Conservation (phyloP, 768 basidiomycete genomes). For the Cystofilobasidium ferigula region DNA sequence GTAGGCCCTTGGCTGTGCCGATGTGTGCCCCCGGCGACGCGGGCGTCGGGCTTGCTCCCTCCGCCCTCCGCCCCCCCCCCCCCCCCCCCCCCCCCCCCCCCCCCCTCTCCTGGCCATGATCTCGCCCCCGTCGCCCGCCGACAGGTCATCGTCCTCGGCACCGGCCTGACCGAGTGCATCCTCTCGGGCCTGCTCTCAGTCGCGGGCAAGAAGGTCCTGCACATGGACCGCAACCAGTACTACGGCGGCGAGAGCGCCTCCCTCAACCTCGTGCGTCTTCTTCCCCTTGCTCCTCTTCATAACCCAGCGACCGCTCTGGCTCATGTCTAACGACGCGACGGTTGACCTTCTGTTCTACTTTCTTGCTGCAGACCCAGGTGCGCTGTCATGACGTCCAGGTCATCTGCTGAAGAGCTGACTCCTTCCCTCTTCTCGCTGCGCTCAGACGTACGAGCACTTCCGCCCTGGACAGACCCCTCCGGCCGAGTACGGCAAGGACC, state of each 20-base stretch:
- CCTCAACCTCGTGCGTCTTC: slow-evolving; percentile 54
- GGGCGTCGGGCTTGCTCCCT: background rate
- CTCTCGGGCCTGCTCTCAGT: slow-evolving; percentile 96
- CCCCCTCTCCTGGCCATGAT: background rate
- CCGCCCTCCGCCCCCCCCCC: slow-evolving; percentile 45
- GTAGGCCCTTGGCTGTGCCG: too few species aligned
- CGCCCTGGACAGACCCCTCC: slow-evolving; percentile 46
- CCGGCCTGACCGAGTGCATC: slow-evolving; percentile 96
- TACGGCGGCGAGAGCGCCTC: slow-evolving; percentile 96
- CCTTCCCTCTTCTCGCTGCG: background rate
- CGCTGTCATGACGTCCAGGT: too few species aligned
- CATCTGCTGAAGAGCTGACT: background rate
- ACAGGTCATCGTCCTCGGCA: slow-evolving; percentile 52
- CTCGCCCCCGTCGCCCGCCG: slow-evolving; percentile 44
- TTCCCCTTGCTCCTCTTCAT: background rate
- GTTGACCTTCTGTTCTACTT: background rate
- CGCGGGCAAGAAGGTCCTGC: slow-evolving; percentile 98
- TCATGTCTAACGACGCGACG: too few species aligned
- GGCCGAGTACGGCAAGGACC: slow-evolving; percentile 78
- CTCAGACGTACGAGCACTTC: slow-evolving; percentile 26
- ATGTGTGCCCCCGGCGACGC: too few species aligned
- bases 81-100: background rate
- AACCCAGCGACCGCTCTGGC: background rate
- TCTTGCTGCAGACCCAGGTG: background rate
- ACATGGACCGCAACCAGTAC: slow-evolving; percentile 95